Evolutionary conservation across 1,284 basidiomycete species (phyloP), one percentile per base, ranked within the genome.

Genomic region (Cutaneotrichosporon daszewskae): DNA sequence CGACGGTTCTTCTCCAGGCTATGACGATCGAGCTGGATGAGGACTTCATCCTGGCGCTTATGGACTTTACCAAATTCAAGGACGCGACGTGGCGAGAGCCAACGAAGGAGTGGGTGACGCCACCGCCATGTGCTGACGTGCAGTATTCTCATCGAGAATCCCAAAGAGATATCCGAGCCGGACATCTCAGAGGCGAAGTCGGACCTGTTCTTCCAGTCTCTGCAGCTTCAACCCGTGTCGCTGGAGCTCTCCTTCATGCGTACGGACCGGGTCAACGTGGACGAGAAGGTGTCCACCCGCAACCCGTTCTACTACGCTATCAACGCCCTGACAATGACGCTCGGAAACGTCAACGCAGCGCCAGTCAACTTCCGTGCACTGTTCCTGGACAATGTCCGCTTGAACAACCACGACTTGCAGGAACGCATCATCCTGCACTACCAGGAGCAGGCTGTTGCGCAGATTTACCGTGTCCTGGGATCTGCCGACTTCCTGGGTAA

Each of bases 321-420:
- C 51, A 96, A 98, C 61, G 91, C 91, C 4, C 73, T 98, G 35
- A 92, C 91, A 0, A 97, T 98, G 92, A 85, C 92, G 0, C 75
- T 99, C 19, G 95, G 95, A 9, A 98, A 98, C 59, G 81, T 98
- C 69, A 97, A 97, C 60, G 90, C 94, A 54, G 92, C 95, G 0
- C 88, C 90, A n/a, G 77, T 99, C 36, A 86, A 88, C 55, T 79
- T 99, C 73, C 97, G 97, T 63, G 88, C 92, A 0, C 77, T 99
- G 26, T 87, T 85, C 23, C 85, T 98, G 65, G 91, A 94, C 64
- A 95, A 98, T 59, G 89, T 94, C 74, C 84, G 94, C 13, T 70
- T 97, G 37, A 87, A 87, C 1, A 73, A 85, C 36, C 82, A 87
- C 5, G 87, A 94, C 51, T 75, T 99, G 22, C 82, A 87, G 66